Evolutionary conservation across 1,139 yeast genomes (phyloP).

Genomic region (Williopsis jadinii): DNA sequence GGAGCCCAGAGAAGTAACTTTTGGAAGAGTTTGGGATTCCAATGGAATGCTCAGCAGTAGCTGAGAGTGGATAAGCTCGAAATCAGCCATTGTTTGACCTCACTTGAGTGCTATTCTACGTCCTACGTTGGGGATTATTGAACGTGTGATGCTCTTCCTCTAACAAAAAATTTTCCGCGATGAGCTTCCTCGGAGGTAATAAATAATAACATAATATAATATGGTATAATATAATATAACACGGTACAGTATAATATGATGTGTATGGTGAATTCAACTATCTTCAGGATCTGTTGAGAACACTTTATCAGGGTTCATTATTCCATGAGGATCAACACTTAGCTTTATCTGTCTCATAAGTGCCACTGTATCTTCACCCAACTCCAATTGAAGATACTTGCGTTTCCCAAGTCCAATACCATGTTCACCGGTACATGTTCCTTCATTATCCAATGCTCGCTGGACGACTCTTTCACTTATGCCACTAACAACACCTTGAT

Average conservation of each 20-base stretch:
- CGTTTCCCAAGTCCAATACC: constrained; percentile 58
- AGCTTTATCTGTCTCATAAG: constrained; percentile 50
- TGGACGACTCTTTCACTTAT: constrained; percentile 30
- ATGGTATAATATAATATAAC: no score
- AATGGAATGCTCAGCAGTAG: background rate
- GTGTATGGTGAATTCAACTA: no score
- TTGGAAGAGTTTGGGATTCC: background rate
- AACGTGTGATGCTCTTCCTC: no score
- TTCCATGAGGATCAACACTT: constrained; percentile 48
- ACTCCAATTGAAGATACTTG: constrained; percentile 38
- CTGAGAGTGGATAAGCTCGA: constrained; percentile 2
- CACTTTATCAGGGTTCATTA: constrained; percentile 55
- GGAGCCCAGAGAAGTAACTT: background rate
- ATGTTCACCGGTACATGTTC: constrained; percentile 61
- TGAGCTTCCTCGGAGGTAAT: no score
- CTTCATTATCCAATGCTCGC: constrained; percentile 38
- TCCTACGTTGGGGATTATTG: no score
- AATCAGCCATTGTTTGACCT: constrained; percentile 1
- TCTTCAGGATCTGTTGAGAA: constrained; percentile 45
- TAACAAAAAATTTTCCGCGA: no score
- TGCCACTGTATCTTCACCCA: constrained; percentile 45
- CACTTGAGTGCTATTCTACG: no score
- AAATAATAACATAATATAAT: no score
- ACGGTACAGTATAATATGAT: no score
- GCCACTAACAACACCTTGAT: constrained; percentile 22